A percentile compares a stretch with the other conserved stretches of the same genome.
phyloP scores from a whole-genome alignment of 2,329 filamentous ascomycete species.

The Curvularia lunata region DNA sequence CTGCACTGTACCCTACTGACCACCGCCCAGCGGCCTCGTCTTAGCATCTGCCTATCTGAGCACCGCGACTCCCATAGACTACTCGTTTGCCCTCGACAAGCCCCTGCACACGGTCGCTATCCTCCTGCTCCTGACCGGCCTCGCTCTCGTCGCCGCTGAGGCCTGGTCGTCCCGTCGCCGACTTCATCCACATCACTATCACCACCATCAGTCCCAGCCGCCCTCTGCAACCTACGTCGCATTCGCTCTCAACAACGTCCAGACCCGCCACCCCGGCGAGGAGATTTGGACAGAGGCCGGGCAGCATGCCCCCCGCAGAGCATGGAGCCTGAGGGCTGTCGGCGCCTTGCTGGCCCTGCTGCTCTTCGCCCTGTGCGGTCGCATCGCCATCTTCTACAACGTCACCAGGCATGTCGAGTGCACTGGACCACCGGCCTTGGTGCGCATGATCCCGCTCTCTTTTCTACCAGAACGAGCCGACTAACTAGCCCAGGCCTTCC shows the following conservation, averaged over 20 bases:
- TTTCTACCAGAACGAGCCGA: background rate
- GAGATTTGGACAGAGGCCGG: conserved; percentile 38
- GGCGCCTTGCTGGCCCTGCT: conserved; percentile 36
- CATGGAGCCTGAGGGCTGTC: conserved; percentile 30
- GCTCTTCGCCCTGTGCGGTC: conserved; percentile 40
- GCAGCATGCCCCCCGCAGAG: conserved; percentile 18
- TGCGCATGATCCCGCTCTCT: conserved; percentile 12
- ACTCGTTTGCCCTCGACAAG: conserved; percentile 47
- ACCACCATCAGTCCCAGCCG: conserved; percentile 18
- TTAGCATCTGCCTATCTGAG: conserved; percentile 43
- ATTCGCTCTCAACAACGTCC: conserved; percentile 39
- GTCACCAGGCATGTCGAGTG: conserved; percentile 43
- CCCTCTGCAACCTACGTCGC: conserved; percentile 35
- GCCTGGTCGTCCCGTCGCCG: conserved; percentile 22
- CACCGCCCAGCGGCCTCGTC: conserved; percentile 40
- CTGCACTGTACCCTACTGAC: conserved; percentile 25
- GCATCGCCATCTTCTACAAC: conserved; percentile 41
- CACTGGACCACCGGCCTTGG: conserved; percentile 36
- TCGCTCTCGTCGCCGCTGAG: conserved; percentile 39
- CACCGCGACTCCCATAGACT: conserved; percentile 35
- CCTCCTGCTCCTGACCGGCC: conserved; percentile 43
- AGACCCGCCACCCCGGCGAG: conserved; percentile 29
- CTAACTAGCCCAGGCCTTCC: conserved; percentile 35
- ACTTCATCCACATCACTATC: background rate
- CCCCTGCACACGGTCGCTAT: conserved; percentile 43